These are phyloP conservation scores for Taphrina betulina DNA, from an alignment of 1,139 yeast genomes.

Conservation along the genomic window DNA sequence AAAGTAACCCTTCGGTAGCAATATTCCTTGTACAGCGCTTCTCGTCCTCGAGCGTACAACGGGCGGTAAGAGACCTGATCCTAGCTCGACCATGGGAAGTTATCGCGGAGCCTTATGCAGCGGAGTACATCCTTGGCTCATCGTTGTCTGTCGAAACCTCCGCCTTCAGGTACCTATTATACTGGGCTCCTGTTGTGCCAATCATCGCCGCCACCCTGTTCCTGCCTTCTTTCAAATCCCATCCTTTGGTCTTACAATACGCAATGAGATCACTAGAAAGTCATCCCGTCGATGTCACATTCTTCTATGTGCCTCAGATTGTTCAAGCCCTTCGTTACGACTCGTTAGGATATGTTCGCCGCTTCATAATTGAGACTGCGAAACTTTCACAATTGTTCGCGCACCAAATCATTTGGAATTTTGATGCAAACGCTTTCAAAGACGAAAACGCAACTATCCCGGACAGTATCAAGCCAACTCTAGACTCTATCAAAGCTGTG, in stretches of 20 bases:
- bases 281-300: constrained; percentile 83
- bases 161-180: constrained; percentile 49
- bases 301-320: constrained; percentile 96
- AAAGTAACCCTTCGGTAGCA: constrained; percentile 70
- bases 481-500: constrained; percentile 68
- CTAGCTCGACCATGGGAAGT: constrained; percentile 61
- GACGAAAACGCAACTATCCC: constrained; percentile 81
- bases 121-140: constrained; percentile 55
- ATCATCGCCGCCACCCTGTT: constrained; percentile 82
- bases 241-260: constrained; percentile 74
- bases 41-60: constrained; percentile 45
- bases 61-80: constrained; percentile 53
- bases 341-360: constrained; percentile 75
- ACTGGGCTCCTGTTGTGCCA: constrained; percentile 79
- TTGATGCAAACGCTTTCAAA: constrained; percentile 86
- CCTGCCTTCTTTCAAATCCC: constrained; percentile 67
- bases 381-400: constrained; percentile 87
- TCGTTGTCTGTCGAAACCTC: constrained; percentile 38
- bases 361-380: constrained; percentile 88
- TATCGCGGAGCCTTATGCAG: constrained; percentile 61
- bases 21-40: constrained; percentile 66
- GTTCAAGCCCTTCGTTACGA: constrained; percentile 90
- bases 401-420: constrained; percentile 98
- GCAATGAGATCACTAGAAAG: constrained; percentile 87
- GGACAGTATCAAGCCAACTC: constrained; percentile 76